Conservation (phyloP, 805 yeast species). For the Candida michaelii region DNA sequence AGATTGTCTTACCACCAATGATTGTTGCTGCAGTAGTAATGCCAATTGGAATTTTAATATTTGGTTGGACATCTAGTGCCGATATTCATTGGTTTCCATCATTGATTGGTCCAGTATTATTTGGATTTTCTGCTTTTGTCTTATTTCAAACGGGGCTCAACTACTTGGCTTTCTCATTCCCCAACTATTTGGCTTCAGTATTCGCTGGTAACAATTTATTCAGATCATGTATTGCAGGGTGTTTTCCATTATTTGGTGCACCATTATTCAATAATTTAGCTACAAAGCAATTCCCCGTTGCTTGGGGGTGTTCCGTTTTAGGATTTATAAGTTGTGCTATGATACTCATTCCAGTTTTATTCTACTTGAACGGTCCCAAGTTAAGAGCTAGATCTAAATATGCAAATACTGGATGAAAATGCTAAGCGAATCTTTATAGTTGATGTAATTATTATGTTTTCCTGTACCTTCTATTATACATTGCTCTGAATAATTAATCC, state of each 20-base stretch:
- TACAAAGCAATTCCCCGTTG: slow-evolving; percentile 52
- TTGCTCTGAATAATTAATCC: too few relatives aligned
- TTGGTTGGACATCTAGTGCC: slow-evolving; percentile 49
- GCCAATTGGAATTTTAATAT: slow-evolving; percentile 46
- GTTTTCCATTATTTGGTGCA: slow-evolving; percentile 63
- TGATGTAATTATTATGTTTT: too few relatives aligned
- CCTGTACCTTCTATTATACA: too few relatives aligned
- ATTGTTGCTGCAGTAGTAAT: slow-evolving; percentile 40
- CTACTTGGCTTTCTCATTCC: slow-evolving; percentile 50
- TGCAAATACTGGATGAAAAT: too few relatives aligned
- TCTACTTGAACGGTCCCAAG: slow-evolving; percentile 42
- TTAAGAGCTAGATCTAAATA: slow-evolving; percentile 34
- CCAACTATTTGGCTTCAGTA: slow-evolving; percentile 53
- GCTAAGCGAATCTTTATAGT: too few relatives aligned
- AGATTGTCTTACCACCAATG: slow-evolving; percentile 41
- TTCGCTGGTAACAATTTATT: slow-evolving; percentile 56
- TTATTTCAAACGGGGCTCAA: slow-evolving; percentile 53
- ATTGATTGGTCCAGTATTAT: slow-evolving; percentile 42
- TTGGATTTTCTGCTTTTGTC: slow-evolving; percentile 39
- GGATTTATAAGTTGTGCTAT: slow-evolving; percentile 46
- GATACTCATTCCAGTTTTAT: slow-evolving; percentile 46
- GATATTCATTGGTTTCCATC: slow-evolving; percentile 52
- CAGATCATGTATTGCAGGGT: slow-evolving; percentile 52
- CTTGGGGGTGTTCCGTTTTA: slow-evolving; percentile 52
- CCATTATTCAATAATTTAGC: slow-evolving; percentile 56